These are phyloP conservation scores for Amanita muscaria DNA, from an alignment of 768 basidiomycete species.

Conservation along the genomic window DNA sequence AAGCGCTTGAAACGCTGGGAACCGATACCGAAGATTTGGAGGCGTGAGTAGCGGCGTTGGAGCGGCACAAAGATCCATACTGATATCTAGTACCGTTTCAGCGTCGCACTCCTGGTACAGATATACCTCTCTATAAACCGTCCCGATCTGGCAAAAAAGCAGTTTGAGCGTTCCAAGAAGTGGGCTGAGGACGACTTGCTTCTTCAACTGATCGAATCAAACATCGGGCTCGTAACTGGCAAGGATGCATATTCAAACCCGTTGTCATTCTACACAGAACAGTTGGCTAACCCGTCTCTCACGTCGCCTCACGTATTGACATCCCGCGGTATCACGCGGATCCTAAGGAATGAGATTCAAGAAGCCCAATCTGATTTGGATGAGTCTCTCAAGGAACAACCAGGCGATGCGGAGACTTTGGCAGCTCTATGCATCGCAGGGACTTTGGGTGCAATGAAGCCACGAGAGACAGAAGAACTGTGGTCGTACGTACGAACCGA, in stretches of 20 bases:
- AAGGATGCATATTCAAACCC: slow-evolving; percentile 55
- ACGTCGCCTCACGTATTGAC: slow-evolving; percentile 68
- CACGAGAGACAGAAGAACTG: slow-evolving; percentile 52
- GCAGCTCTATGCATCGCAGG: slow-evolving; percentile 60
- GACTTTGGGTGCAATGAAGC: slow-evolving; percentile 50
- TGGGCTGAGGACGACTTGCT: slow-evolving; percentile 88
- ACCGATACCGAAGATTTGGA: slow-evolving; percentile 74
- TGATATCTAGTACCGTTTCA: slow-evolving; percentile 21
- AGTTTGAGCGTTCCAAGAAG: slow-evolving; percentile 73
- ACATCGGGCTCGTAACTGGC: slow-evolving; percentile 65
- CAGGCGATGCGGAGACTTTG: slow-evolving; percentile 54
- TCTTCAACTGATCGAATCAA: slow-evolving; percentile 83
- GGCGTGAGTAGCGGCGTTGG: slow-evolving; percentile 48
- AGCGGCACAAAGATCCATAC: not conserved
- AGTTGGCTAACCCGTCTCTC: slow-evolving; percentile 71
- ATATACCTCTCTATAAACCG: slow-evolving; percentile 89
- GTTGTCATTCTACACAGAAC: slow-evolving; percentile 70
- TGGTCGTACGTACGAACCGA: slow-evolving; percentile 49
- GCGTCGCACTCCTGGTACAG: slow-evolving; percentile 76
- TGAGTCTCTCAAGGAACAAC: slow-evolving; percentile 56
- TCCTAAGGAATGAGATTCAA: slow-evolving; percentile 64
- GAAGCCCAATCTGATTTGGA: slow-evolving; percentile 78
- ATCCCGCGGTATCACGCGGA: slow-evolving; percentile 70
- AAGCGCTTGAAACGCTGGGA: slow-evolving; percentile 84
- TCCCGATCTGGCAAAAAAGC: slow-evolving; percentile 77